Evolutionary conservation across 345 rosid species (phyloP).

Genomic region (Populus euphratica): DNA sequence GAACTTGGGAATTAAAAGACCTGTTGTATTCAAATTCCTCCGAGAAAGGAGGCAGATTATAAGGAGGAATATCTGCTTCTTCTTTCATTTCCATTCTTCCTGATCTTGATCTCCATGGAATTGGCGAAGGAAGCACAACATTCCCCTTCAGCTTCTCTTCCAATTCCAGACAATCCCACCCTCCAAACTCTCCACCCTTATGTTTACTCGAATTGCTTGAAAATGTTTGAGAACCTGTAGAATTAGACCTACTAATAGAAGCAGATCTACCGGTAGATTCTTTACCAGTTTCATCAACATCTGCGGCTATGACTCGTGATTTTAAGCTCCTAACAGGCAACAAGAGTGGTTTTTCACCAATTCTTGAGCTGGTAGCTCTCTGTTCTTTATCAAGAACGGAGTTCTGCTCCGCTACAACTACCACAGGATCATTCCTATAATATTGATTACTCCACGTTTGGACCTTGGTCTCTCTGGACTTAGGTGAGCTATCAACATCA

Average conservation of each 20-base stretch:
- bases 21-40: constrained; percentile 32
- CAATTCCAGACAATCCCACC: constrained; percentile 22
- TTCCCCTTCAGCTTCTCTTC: constrained; percentile 32
- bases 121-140: constrained; percentile 86
- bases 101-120: constrained; percentile 92
- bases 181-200: constrained; percentile 23
- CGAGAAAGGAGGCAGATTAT: constrained; percentile 22
- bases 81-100: constrained; percentile 60
- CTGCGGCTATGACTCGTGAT: constrained; percentile 41
- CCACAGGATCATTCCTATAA: constrained; percentile 51
- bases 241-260: constrained; percentile 30
- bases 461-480: constrained; percentile 39
- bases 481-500: constrained; percentile 38
- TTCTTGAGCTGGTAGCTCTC: constrained; percentile 28
- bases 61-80: constrained; percentile 22
- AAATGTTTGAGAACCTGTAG: constrained; percentile 40
- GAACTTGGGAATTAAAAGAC: constrained; percentile 27
- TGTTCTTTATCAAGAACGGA: constrained; percentile 35
- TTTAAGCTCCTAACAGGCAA: constrained; percentile 86
- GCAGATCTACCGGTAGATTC: constrained; percentile 20
- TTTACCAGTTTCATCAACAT: constrained; percentile 15
- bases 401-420: constrained; percentile 46
- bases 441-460: constrained; percentile 81
- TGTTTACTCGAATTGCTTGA: constrained; percentile 19
- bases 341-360: constrained; percentile 63